Base-by-base conservation (phyloP, 495 filamentous ascomycete species). In the Hypoxylon fuscum region DNA sequence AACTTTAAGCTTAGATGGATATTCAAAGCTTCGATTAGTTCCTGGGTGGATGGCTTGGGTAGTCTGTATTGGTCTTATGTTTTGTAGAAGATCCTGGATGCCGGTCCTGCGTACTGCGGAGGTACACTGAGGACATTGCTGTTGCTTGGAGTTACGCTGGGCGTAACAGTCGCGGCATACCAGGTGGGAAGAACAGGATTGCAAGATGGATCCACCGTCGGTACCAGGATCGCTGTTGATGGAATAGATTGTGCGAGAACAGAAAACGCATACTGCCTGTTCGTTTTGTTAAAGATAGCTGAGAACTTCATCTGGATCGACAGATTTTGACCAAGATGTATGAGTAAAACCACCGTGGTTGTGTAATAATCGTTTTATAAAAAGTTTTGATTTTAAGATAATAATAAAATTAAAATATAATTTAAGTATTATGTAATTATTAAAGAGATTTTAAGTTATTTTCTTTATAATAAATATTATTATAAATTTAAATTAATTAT, bases 191-290 rank as follows among this genome's bases (percentile, higher is more conserved):
- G 46, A 50, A 10, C 22, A 21, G n/a, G 15, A 34, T 14, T 23
- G 23, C 11, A 50, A 22, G 14, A 50, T 21, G 17, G 29, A 35
- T 6, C 46, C 46, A 2, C 46, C 46, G 25, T 50, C 27, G 4
- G 29, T 50, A 1, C 31, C 46, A 38, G 46, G 29, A 6, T 11
- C 4, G n/a, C 15, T 25, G 10, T 38, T 50, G 29, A 50, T 37
- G 10, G 34, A 50, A n/a, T 50, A 50, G 6, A 50, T 50, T 11
- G 34, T 22, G 2, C 11, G 29, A 11, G 46, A 50, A 20, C 46
- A 50, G 17, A 10, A 50, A 2, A 22, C 46, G 25, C 27, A 50
- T 2, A 34, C 2, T 32, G 29, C 21, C 25, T 50, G 29, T 2
- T 37, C 29, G 7, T 2, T 34, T 10, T 50, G 46, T 11, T 50